These are phyloP conservation scores for Ceratobasidium sp. DNA, from an alignment of 1,284 basidiomycete genomes.

Conservation along the genomic window DNA sequence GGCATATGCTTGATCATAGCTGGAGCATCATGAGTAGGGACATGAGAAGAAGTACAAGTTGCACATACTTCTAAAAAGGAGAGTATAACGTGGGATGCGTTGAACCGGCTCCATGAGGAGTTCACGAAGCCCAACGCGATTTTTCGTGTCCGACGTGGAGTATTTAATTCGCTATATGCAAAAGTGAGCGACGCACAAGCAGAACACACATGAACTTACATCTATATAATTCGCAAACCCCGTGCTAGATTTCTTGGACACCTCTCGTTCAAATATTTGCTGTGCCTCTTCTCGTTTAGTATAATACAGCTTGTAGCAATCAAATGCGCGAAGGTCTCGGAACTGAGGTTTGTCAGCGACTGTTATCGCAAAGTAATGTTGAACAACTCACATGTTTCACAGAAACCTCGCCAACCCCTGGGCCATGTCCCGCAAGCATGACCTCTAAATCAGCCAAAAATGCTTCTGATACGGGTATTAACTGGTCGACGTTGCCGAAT, in stretches of 20 bases:
- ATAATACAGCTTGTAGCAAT: conserved; percentile 92
- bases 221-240: conserved; percentile 88
- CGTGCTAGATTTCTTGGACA: conserved; percentile 75
- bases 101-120: conserved; percentile 99
- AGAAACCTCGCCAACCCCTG: conserved; percentile 85
- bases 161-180: conserved; percentile 84
- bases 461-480: conserved; percentile 88
- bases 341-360: conserved; percentile 61
- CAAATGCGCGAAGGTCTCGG: conserved; percentile 83
- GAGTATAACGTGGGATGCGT: conserved; percentile 94
- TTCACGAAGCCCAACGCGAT: conserved; percentile 91
- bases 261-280: conserved; percentile 85
- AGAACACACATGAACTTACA: conserved; percentile 63
- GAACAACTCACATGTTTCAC: conserved; percentile 71
- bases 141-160: conserved; percentile 81
- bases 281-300: conserved; percentile 95
- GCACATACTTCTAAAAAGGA: conserved; percentile 81
- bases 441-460: conserved; percentile 88
- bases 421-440: conserved; percentile 73
- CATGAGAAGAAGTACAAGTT: conserved; percentile 41
- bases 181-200: conserved; percentile 41
- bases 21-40: conserved; percentile 48
- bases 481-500: conserved; percentile 92
- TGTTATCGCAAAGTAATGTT: not conserved
- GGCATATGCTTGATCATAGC: conserved; percentile 89